phyloP scores from a whole-genome alignment of 1,139 yeast species.

The Geotrichum cucujoidarum region DNA sequence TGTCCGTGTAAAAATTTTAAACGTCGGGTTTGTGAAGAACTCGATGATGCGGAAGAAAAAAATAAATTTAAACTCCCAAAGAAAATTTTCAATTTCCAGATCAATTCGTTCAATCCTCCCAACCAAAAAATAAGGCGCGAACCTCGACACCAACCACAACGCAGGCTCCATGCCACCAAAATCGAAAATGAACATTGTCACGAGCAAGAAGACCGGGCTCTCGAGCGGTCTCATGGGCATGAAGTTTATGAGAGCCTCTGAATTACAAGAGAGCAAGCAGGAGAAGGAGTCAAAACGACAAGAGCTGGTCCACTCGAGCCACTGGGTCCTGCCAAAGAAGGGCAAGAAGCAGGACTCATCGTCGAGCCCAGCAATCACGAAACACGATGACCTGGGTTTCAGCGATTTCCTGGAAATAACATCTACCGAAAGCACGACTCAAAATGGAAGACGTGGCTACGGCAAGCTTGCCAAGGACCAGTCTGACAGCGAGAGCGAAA shows the following conservation, averaged over 20 bases:
- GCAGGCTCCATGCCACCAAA: constrained; percentile 11
- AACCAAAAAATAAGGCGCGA: neutral
- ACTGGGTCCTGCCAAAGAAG: constrained; percentile 45
- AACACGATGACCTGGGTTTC: constrained; percentile 22
- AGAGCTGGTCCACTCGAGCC: constrained; percentile 49
- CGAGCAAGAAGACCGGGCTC: constrained; percentile 7
- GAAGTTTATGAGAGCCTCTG: constrained; percentile 46
- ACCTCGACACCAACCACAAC: neutral
- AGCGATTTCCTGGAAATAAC: constrained; percentile 27
- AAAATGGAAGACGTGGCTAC: constrained; percentile 12
- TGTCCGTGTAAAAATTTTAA: neutral
- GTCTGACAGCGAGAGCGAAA: neutral
- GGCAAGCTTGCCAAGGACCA: constrained; percentile 11
- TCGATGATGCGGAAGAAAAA: too few relatives aligned
- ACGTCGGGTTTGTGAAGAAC: too few relatives aligned
- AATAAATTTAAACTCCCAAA: constrained; percentile 4
- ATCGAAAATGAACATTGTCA: constrained; percentile 11
- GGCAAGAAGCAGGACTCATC: neutral
- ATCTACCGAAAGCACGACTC: neutral
- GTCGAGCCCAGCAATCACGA: constrained; percentile 10
- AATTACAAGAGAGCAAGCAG: constrained; percentile 34
- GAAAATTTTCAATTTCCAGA: neutral
- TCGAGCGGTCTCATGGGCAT: constrained; percentile 17
- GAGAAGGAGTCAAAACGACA: constrained; percentile 37
- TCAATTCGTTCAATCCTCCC: neutral